Evolutionary conservation across 768 basidiomycete genomes (phyloP), one percentile per base, ranked within the genome.

Genomic region (Mrakia frigida): DNA sequence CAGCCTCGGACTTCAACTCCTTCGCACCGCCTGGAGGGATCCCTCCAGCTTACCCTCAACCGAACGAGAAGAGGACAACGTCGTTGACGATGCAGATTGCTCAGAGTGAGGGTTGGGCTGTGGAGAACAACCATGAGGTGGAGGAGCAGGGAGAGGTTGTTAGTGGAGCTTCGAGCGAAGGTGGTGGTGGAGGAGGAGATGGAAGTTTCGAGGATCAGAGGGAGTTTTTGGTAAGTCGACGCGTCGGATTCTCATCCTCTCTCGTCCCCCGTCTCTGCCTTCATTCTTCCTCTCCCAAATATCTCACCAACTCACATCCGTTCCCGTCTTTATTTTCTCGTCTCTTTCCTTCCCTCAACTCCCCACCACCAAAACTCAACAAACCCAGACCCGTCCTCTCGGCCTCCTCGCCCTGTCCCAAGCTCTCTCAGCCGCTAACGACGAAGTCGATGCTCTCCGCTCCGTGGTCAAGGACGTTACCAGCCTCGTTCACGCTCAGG

Each of bases 361-460:
- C 9, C 16, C 50, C 23, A 52, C 28, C n/a, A 28, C 41, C 25
- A n/a, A n/a, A n/a, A n/a, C 41, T 69, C 35, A 39, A 35, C 67
- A 14, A 33, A 7, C 33, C 23, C 41, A 74, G 74, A 74, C 67
- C 6, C 67, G 68, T 9, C 74, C 74, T 10, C 74, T 75, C 37
- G 74, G 74, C 25, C 68, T 75, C 7, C 68, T 75, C n/a, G 74
- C 74, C 2, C 41, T 75, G 0, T 70, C 68, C 0, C 74, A 75
- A 68, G 74, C 74, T 25, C 41, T 75, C 25, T 39, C 53, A 11
- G 74, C 74, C 2, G 74, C 74, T 13, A 70, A 70, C 41, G 74
- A 75, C 67, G 74, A 75, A 31, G 74, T 75, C 41, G 74, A 69
- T 33, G 52, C 56, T 13, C 68, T 75, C 13, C 74, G 69, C 13